A percentile compares a stretch with the other conserved stretches of the same genome.
These are phyloP conservation scores for Lizanozyma gosingica DNA, from an alignment of 1,139 yeast genomes.

Conservation along the genomic window DNA sequence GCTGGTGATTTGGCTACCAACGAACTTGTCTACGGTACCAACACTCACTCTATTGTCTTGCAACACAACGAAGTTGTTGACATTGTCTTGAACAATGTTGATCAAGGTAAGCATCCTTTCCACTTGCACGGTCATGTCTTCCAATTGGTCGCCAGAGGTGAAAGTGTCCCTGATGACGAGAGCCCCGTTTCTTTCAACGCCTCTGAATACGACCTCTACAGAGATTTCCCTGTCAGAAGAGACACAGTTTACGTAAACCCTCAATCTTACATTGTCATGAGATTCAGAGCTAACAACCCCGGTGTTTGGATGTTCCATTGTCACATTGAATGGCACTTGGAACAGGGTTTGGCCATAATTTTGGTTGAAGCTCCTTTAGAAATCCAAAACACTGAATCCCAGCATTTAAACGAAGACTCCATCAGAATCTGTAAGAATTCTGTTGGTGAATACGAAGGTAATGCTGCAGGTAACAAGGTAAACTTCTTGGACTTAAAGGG, in stretches of 20 bases:
- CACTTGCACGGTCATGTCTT: slow-evolving; percentile 77
- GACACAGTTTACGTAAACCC: slow-evolving; percentile 62
- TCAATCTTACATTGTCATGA: slow-evolving; percentile 55
- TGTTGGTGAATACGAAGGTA: slow-evolving; percentile 49
- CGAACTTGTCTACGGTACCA: slow-evolving; percentile 50
- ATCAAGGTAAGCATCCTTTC: slow-evolving; percentile 82
- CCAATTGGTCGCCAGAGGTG: slow-evolving; percentile 43
- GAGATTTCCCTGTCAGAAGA: slow-evolving; percentile 54
- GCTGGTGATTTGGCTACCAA: slow-evolving; percentile 54
- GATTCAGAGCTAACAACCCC: slow-evolving; percentile 52
- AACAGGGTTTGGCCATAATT: slow-evolving; percentile 48
- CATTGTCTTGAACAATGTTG: slow-evolving; percentile 59
- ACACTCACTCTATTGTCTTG: slow-evolving; percentile 65
- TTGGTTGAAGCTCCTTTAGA: slow-evolving; percentile 46
- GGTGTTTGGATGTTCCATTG: slow-evolving; percentile 64
- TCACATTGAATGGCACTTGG: slow-evolving; percentile 58
- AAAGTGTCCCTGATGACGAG: slow-evolving; percentile 24
- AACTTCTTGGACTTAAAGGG: slow-evolving; percentile 63
- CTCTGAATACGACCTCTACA: slow-evolving; percentile 24
- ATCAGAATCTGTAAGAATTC: slow-evolving; percentile 47
- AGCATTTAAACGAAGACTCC: slow-evolving; percentile 47
- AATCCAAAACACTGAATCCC: slow-evolving; percentile 42
- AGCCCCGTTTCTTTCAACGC: slow-evolving; percentile 32
- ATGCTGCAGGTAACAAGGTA: slow-evolving; percentile 73
- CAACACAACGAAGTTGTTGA: slow-evolving; percentile 62